These are phyloP conservation scores for Sordariomycetes sp. DNA, from an alignment of 2,329 filamentous ascomycete species.

Conservation along the genomic window DNA sequence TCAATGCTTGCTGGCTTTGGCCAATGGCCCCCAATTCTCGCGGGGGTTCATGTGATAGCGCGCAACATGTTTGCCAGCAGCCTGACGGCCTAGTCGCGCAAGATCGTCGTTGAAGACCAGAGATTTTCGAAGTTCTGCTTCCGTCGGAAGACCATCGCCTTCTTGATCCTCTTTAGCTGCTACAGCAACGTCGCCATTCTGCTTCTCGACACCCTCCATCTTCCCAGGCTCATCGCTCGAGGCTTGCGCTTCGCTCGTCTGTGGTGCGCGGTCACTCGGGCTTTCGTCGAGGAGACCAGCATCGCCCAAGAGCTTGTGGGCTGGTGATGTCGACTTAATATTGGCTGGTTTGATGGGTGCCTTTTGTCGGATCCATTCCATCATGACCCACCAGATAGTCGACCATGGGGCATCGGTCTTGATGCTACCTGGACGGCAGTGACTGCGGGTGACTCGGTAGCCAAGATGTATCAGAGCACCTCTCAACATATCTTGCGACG, in stretches of 20 bases:
- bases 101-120: conserved; percentile 67
- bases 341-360: conserved; percentile 66
- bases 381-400: conserved; percentile 86
- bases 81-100: conserved; percentile 64
- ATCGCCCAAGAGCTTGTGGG: conserved; percentile 55
- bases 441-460: conserved; percentile 75
- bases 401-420: conserved; percentile 91
- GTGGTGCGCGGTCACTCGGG: conserved; percentile 2
- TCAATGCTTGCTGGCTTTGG: conserved; percentile 2
- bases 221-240: conserved; percentile 10
- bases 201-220: conserved; percentile 1
- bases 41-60: conserved; percentile 86
- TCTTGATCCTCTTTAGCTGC: background rate
- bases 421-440: conserved; percentile 81
- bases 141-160: background rate
- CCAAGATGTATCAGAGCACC: conserved; percentile 76
- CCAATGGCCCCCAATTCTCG: conserved; percentile 90
- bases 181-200: conserved; percentile 1
- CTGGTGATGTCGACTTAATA: conserved; percentile 61
- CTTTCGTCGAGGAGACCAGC: conserved; percentile 23
- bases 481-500: conserved; percentile 68
- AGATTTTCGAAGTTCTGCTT: conserved; percentile 45
- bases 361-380: conserved; percentile 81
- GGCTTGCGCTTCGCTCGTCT: background rate
- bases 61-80: conserved; percentile 59